Base-by-base conservation (phyloP, 768 basidiomycete species). In the Boletus sp. region DNA sequence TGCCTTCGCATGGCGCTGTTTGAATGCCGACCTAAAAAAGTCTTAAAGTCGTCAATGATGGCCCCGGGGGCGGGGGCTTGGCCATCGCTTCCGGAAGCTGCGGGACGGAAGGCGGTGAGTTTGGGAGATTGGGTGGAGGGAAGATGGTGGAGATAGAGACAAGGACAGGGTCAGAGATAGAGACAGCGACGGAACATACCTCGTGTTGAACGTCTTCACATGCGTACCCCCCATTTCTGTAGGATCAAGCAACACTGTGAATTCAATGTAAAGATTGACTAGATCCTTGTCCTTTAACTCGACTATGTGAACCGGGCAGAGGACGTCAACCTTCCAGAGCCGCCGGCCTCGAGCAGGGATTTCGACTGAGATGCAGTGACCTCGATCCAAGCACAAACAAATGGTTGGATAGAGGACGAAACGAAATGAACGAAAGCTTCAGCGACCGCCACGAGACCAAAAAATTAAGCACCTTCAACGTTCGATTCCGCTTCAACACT, bases 401-500 rank as follows among this genome's bases (percentile, higher is more conserved):
- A 30, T 2, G 6, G 35, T 17, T 41, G 28, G 18, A 20, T 7
- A n/a, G 7, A 11, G 10, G 15, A 29, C 4, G 11, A 28, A 30
- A 76, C 86, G 24, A 24, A 24, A 24, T 24, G 63, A 55, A 95
- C 94, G 69, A 99, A 71, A 1, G 94, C 90, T 71, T 99, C 96
- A 0, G 94, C 94, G 17, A 99, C 79, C 0, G 81, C 76, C 2
- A 87, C 83, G 10, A 99, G 76, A 51, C 92, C n/a, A n/a, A n/a
- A 92, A 98, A 75, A 70, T 98, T 98, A 28, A 98, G 79, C 5
- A 97, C 87, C 73, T 96, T 97, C 45, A 98, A 78, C 4, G 96
- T 98, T 42, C 95, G 79, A 72, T 99, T 98, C 37, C 95, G 86
- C 70, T 98, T 98, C 60, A 98, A 77, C 0, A 98, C 95, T 73